A percentile compares a stretch with the other conserved stretches of the same genome.
Evolutionary conservation across 179 eudicot genomes (phyloP).

Genomic region (Silene vulgaris): DNA sequence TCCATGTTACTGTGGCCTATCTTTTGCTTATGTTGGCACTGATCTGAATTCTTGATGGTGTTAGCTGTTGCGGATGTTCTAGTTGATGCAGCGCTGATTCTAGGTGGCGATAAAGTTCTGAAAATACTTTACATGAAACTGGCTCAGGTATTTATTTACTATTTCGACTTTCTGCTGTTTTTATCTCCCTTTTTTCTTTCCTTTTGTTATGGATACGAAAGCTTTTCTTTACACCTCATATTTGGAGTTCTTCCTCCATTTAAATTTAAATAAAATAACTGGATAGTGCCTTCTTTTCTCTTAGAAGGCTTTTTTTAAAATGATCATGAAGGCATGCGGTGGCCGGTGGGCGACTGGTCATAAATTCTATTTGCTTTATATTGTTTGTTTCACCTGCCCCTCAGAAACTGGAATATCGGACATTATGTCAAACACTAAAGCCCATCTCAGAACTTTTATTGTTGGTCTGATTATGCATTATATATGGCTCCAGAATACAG

Average conservation of each 20-base stretch:
- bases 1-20: background rate
- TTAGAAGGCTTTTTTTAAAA: too few species aligned
- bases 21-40: constrained; percentile 16
- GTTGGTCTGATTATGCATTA: background rate
- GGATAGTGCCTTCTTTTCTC: background rate
- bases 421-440: too few species aligned
- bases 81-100: constrained; percentile 87
- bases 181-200: background rate
- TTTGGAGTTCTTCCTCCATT: background rate
- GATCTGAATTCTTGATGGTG: constrained; percentile 26
- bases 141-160: constrained; percentile 52
- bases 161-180: background rate
- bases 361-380: too few species aligned
- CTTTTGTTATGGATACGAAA: background rate
- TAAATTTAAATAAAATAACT: background rate
- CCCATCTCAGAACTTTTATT: background rate
- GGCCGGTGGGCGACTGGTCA: too few species aligned
- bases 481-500: background rate
- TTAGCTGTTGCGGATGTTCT: constrained; percentile 97
- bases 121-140: constrained; percentile 87
- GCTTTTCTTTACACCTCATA: background rate
- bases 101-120: constrained; percentile 81
- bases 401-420: too few species aligned
- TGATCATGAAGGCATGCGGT: too few species aligned
- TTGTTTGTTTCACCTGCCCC: too few species aligned